Percentiles rank a stretch among this genome's conserved stretches.
These are phyloP conservation scores for Tetradesmus obliquus DNA, from an alignment of 139 green algal genomes.

Conservation along the genomic window DNA sequence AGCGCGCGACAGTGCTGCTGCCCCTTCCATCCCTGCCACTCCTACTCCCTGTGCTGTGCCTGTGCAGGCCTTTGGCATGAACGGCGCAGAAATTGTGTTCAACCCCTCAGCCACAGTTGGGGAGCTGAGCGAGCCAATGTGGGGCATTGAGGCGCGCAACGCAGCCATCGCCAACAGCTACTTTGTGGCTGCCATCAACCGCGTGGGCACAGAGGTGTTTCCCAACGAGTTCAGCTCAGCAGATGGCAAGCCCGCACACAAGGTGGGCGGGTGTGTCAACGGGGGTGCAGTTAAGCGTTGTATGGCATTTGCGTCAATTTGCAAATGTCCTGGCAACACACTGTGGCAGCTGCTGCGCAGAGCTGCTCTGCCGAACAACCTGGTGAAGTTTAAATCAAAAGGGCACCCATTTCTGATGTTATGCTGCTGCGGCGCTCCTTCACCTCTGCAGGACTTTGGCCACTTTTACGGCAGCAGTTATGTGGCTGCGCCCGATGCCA, in stretches of 20 bases:
- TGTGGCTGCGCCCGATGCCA: conserved; percentile 93
- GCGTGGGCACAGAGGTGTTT: conserved; percentile 96
- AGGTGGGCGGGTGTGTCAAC: conserved; percentile 54
- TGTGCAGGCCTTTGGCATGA: conserved; percentile 90
- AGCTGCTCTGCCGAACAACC: no score
- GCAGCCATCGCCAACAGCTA: conserved; percentile 86
- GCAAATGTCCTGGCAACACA: no score
- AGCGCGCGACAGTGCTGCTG: no score
- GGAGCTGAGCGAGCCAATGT: conserved; percentile 88
- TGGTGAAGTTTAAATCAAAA: no score
- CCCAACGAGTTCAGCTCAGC: conserved; percentile 95
- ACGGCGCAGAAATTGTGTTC: conserved; percentile 98
- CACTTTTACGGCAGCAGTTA: conserved; percentile 96
- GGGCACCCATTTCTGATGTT: background rate
- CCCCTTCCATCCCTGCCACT: no score
- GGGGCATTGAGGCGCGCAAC: conserved; percentile 89
- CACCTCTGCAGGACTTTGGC: conserved; percentile 79
- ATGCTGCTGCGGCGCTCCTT: background rate
- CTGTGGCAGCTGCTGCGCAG: no score
- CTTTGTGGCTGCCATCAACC: conserved; percentile 90
- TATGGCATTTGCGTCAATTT: background rate
- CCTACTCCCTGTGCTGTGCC: background rate
- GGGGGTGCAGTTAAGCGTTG: background rate
- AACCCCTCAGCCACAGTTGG: conserved; percentile 97
- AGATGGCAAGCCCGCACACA: conserved; percentile 92